Conservation (phyloP, 1,139 yeast genomes). For the Pichia sp. region DNA sequence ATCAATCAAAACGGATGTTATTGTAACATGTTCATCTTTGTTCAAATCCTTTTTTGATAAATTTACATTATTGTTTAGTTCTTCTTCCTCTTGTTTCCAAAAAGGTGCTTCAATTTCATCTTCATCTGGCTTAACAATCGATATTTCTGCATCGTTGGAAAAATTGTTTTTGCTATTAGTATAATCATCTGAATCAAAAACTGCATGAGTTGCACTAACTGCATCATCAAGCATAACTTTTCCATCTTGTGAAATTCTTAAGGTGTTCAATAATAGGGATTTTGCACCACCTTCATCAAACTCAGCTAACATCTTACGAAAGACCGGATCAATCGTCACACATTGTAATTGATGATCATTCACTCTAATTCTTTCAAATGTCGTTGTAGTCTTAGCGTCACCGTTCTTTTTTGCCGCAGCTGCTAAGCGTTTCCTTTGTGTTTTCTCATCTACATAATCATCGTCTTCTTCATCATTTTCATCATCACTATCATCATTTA, state of each 20-base stretch:
- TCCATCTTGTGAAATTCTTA: constrained; percentile 52
- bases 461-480: constrained; percentile 23
- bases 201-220: background rate
- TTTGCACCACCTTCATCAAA: constrained; percentile 96
- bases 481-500: constrained; percentile 12
- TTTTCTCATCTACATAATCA: constrained; percentile 28
- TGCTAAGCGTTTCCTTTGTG: background rate
- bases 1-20: background rate
- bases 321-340: constrained; percentile 57
- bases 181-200: constrained; percentile 14
- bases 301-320: constrained; percentile 83
- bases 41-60: too few species aligned
- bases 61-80: background rate
- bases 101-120: background rate
- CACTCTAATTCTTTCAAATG: constrained; percentile 4
- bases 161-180: background rate
- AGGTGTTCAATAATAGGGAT: constrained; percentile 68
- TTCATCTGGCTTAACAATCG: background rate
- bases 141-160: constrained; percentile 4
- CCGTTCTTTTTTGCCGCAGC: background rate
- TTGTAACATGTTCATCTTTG: background rate
- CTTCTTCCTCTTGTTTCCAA: background rate
- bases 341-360: constrained; percentile 10
- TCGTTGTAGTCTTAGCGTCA: background rate
- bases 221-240: constrained; percentile 33